Conservation (phyloP, 768 basidiomycete genomes). For the Auriscalpium vulgare region DNA sequence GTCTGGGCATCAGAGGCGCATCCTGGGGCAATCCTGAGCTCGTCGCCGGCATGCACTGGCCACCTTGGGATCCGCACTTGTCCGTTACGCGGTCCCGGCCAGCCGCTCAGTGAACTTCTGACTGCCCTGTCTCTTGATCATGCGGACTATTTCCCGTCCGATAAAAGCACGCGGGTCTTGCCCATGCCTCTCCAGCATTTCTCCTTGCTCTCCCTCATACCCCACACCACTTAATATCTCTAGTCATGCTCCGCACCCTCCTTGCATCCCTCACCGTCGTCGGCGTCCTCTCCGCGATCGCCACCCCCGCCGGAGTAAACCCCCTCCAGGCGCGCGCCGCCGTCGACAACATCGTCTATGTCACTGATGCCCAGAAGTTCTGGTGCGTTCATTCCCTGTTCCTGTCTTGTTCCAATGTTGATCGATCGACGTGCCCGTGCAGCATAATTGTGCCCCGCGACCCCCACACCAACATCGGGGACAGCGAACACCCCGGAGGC, state of each 20-base stretch:
- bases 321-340: constrained; percentile 1
- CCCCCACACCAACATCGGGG: constrained; percentile 46
- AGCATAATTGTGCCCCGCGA: constrained; percentile 25
- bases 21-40: too few relatives aligned
- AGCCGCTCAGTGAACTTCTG: too few relatives aligned
- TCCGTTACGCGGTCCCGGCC: too few relatives aligned
- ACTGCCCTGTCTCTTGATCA: background rate
- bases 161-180: background rate
- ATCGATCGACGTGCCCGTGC: background rate
- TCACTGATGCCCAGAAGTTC: constrained; percentile 33
- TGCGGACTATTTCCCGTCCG: background rate
- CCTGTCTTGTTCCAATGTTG: background rate
- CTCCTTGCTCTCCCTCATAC: background rate
- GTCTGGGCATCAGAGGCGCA: too few relatives aligned
- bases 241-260: background rate
- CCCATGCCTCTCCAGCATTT: background rate
- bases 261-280: background rate
- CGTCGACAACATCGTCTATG: constrained; percentile 43
- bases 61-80: too few relatives aligned
- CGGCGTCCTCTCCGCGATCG: background rate
- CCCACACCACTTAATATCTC: background rate
- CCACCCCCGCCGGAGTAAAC: constrained; percentile 1
- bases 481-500: constrained; percentile 47
- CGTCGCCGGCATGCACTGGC: too few relatives aligned
- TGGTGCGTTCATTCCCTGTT: constrained; percentile 35